Evolutionary conservation across 257 asterid species (phyloP), one percentile per base, ranked within the genome.

Genomic region (Salvia hispanica): DNA sequence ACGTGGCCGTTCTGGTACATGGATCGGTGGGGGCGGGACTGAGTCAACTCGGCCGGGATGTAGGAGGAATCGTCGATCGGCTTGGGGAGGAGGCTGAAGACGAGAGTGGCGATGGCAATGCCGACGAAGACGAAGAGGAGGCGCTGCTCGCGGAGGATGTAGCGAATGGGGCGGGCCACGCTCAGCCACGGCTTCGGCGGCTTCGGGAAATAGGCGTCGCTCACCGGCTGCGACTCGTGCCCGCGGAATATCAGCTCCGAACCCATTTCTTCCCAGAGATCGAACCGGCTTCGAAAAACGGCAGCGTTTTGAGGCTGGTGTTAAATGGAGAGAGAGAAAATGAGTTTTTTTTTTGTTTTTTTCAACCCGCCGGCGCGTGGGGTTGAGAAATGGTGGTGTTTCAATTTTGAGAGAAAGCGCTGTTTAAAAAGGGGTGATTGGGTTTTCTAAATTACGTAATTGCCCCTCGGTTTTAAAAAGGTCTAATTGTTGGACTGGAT

Each of bases 191-290:
- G 89, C 79, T 80, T 80, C 21, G 63, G 71, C 10, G 77, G 82
- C 78, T 81, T 78, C 21, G 98, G 95, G 16, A 88, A 84, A 83
- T 92, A 92, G 56, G 75, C 67, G 37, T 85, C 95, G 51, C 74
- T 71, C 61, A 52, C 71, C 36, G 76, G 77, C 2, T 81, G 92
- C 47, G 95, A 64, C 64, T 92, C 98, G 77, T 86, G 96, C 65
- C 98, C 96, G 44, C 96, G 91, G 80, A 76, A 92, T 57, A 77
- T 89, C 80, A 92, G 73, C 82, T 89, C 98, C 47, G 98, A 87
- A 6, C 77, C 85, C 96, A 89, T 91, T 51, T 57, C 3, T 36
- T 45, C 9, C 9, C 0, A 31, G 9, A 54, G 64, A 69, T 56
- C 53, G 37, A 53, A 55, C 1, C 31, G 31, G 31, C 31, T 25